These are phyloP conservation scores for Zygotorulaspora florentina DNA, from an alignment of 805 yeast species.

Conservation along the genomic window DNA sequence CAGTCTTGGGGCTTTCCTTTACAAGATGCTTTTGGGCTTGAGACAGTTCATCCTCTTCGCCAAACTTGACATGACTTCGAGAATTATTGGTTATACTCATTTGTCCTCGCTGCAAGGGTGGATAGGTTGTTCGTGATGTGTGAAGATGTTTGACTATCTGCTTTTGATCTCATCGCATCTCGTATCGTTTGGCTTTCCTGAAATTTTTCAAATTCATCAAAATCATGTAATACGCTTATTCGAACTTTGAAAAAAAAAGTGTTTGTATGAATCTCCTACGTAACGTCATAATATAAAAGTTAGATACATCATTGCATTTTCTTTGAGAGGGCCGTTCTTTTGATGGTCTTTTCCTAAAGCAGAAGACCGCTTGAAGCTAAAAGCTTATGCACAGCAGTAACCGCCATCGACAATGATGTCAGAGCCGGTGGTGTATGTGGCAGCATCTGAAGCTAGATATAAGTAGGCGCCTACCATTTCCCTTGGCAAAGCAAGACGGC, in stretches of 20 bases:
- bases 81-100: slow-evolving; percentile 7
- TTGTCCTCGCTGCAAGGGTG: too few species aligned
- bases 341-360: too few species aligned
- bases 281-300: too few species aligned
- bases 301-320: too few species aligned
- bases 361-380: neutral
- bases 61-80: slow-evolving; percentile 25
- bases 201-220: slow-evolving; percentile 5
- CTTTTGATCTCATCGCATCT: slow-evolving; percentile 3
- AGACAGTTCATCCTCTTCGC: slow-evolving; percentile 19
- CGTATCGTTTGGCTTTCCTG: neutral
- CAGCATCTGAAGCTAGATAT: slow-evolving; percentile 76
- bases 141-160: slow-evolving; percentile 6
- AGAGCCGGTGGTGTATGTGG: slow-evolving; percentile 73
- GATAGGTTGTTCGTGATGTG: slow-evolving; percentile 10
- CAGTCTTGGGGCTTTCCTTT: slow-evolving; percentile 5
- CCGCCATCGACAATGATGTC: slow-evolving; percentile 82
- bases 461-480: slow-evolving; percentile 79
- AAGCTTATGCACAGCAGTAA: slow-evolving; percentile 12
- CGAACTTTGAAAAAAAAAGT: too few species aligned
- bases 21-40: neutral
- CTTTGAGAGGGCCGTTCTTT: too few species aligned
- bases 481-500: slow-evolving; percentile 68
- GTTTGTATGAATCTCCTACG: too few species aligned
- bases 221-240: neutral